Evolutionary conservation across 2,329 filamentous ascomycete species (phyloP), one percentile per base, ranked within the genome.

Genomic region (Penicillium expansum): DNA sequence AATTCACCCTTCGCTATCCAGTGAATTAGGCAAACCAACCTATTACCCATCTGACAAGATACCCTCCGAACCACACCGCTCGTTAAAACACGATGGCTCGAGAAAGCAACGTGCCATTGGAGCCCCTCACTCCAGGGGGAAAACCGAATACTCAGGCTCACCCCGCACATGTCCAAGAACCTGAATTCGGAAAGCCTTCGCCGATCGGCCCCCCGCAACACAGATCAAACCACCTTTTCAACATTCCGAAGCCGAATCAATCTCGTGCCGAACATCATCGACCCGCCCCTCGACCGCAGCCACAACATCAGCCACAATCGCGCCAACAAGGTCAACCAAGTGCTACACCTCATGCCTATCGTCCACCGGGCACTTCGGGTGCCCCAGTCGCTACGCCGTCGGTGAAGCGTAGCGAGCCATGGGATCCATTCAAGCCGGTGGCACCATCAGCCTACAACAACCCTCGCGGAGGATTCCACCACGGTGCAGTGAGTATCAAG

Each of bases 171-270:
- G 66, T 74, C 14, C 72, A 77, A 5, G 72, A 77, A 32, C 76
- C 80, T 38, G 79, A 85, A 64, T 87, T 86, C 65, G 84, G 84
- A 50, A 81, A 82, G 63, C 77, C 84, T 2, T 85, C 83, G 59
- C 82, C 83, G 16, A 71, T 86, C 55, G 76, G 82, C 33, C 69
- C 65, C 47, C 63, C 61, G 29, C 73, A 62, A 77, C 80, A 67
- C 74, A 81, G 58, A 32, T 62, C 68, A 67, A 79, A 73, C 60
- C 69, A 78, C 59, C 73, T 79, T 6, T 83, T 83, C 72, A 82
- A 82, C 55, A 76, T 81, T 42, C 80, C 80, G 7, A 81, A 79
- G 62, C 68, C 74, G 18, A 80, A 80, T 49, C 75, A 77, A 32
- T 62, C 76, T 18, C 75, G 81, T 22, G 76, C 77, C 30, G 81